Percentiles rank a stretch among this genome's conserved stretches.
Evolutionary conservation across 805 yeast species (phyloP).

Genomic region (Ogataea populi-albae): DNA sequence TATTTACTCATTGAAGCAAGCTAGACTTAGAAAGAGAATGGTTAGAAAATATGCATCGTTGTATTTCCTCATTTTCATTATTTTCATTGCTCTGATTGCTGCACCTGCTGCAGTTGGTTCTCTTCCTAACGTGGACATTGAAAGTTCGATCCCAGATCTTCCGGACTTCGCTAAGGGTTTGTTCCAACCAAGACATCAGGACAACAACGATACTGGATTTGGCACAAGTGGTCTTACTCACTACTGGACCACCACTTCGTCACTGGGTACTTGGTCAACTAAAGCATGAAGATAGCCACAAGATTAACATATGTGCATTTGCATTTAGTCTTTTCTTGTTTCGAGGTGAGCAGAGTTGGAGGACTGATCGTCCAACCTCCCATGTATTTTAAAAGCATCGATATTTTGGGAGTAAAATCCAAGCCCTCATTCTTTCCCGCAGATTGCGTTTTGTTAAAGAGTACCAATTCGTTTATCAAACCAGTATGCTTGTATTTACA

Average conservation of each 20-base stretch:
- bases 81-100: conserved; percentile 73
- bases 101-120: conserved; percentile 88
- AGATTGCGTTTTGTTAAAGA: too few relatives aligned
- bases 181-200: conserved; percentile 83
- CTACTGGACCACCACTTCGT: conserved; percentile 44
- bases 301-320: too few relatives aligned
- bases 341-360: too few relatives aligned
- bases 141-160: conserved; percentile 30
- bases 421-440: too few relatives aligned
- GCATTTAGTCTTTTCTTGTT: too few relatives aligned
- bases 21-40: conserved; percentile 95
- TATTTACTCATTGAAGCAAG: conserved; percentile 93
- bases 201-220: conserved; percentile 80
- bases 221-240: conserved; percentile 38
- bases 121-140: conserved; percentile 39
- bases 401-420: too few relatives aligned
- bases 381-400: too few relatives aligned
- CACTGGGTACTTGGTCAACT: conserved; percentile 47
- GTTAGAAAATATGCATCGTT: conserved; percentile 87
- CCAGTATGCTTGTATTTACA: too few relatives aligned
- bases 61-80: conserved; percentile 64
- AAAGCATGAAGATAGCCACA: conserved; percentile 35
- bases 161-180: conserved; percentile 53
- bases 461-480: too few relatives aligned
- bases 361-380: too few relatives aligned